phyloP scores from a whole-genome alignment of 352 stramenopile species.

The Phytophthora meadii region DNA sequence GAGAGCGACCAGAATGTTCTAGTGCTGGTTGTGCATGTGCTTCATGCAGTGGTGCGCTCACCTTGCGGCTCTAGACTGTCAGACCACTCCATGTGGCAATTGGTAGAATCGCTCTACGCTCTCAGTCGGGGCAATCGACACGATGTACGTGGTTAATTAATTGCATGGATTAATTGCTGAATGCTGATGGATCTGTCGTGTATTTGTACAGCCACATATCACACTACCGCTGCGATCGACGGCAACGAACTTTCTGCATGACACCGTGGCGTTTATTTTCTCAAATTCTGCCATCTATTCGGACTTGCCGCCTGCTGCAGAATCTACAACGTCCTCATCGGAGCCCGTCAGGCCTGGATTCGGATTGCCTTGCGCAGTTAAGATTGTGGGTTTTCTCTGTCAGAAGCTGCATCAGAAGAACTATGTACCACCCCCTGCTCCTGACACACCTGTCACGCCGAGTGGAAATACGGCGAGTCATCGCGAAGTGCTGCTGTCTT shows the following conservation, averaged over 20 bases:
- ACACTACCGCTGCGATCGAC: constrained; percentile 67
- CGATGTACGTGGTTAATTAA: constrained; percentile 51
- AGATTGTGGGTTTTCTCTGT: constrained; percentile 81
- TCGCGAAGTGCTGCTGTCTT: constrained; percentile 75
- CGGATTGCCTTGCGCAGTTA: constrained; percentile 79
- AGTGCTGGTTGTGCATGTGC: constrained; percentile 94
- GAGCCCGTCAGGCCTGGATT: constrained; percentile 45
- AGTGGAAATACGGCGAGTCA: constrained; percentile 37
- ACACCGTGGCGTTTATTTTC: constrained; percentile 76
- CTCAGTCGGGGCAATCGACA: constrained; percentile 83
- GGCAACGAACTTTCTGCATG: constrained; percentile 68
- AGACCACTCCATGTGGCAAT: constrained; percentile 93
- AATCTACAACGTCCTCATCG: neutral
- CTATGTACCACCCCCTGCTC: constrained; percentile 30
- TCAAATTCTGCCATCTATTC: constrained; percentile 58
- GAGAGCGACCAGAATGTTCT: constrained; percentile 93
- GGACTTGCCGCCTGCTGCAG: constrained; percentile 18
- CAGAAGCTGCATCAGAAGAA: constrained; percentile 76
- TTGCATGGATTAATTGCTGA: constrained; percentile 1
- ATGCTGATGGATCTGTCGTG: constrained; percentile 3
- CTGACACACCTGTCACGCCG: constrained; percentile 19
- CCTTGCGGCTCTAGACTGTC: constrained; percentile 82
- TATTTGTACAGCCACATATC: constrained; percentile 55
- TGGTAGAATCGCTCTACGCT: constrained; percentile 96
- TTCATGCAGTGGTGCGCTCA: constrained; percentile 93